phyloP scores from a whole-genome alignment of 108 stramenopile species.

The Cyclotella atomus region DNA sequence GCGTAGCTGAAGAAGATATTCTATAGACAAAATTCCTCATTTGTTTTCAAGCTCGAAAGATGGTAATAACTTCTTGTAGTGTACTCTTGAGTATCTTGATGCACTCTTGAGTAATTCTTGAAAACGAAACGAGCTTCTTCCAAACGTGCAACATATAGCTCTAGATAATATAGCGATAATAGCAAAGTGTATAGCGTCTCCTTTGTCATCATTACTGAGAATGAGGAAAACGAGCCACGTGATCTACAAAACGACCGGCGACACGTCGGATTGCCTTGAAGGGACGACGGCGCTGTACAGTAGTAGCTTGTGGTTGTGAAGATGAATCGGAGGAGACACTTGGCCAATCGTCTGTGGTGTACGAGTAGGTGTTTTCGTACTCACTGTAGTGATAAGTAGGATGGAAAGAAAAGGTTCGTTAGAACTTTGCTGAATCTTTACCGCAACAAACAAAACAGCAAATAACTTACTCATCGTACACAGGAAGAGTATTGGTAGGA shows the following conservation, averaged over 20 bases:
- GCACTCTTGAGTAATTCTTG: no score
- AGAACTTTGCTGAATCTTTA: not conserved
- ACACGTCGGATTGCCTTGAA: conserved; percentile 43
- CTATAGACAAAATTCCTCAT: no score
- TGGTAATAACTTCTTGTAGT: no score
- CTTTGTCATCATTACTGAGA: not conserved
- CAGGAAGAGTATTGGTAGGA: conserved; percentile 50
- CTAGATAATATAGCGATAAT: no score
- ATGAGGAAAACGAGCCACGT: conserved; percentile 15
- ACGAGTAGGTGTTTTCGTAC: conserved; percentile 43
- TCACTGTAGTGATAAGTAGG: conserved; percentile 22
- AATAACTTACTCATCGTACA: conserved; percentile 53
- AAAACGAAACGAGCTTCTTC: no score
- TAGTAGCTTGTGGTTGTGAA: not conserved
- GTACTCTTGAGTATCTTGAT: no score
- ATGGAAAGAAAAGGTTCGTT: not conserved
- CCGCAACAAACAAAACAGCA: not conserved
- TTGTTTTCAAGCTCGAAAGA: no score
- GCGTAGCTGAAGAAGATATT: no score
- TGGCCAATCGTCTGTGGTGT: conserved; percentile 54
- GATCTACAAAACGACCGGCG: conserved; percentile 32
- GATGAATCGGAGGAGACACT: conserved; percentile 18
- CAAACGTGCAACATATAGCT: no score
- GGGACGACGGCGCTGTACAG: conserved; percentile 35
- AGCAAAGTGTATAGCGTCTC: not conserved